Conservation (phyloP, 345 rosid genomes). For the Populus ilicifolia region DNA sequence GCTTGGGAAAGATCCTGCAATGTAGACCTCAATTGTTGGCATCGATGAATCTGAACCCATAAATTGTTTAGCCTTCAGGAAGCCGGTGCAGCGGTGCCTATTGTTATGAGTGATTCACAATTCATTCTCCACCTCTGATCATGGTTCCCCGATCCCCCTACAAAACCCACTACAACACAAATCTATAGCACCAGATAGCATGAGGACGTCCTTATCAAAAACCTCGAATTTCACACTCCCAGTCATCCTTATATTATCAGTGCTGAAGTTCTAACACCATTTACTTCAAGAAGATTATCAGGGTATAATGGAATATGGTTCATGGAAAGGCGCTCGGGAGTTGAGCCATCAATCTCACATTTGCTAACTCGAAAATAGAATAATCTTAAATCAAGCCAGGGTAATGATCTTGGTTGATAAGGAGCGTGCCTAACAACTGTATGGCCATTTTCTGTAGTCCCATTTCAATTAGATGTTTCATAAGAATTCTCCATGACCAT, state of each 20-base stretch:
- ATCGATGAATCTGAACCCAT: conserved; percentile 10
- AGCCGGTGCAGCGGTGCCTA: conserved; percentile 17
- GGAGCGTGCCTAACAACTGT: conserved; percentile 24
- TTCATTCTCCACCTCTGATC: conserved; percentile 24
- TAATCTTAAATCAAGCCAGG: conserved; percentile 29
- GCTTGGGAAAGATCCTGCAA: conserved; percentile 30
- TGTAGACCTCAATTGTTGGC: conserved; percentile 26
- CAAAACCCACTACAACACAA: conserved; percentile 9
- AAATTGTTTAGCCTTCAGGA: conserved; percentile 17
- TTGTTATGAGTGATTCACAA: conserved; percentile 16
- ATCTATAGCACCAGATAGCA: conserved; percentile 24
- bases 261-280: conserved; percentile 30
- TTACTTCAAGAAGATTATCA: conserved; percentile 28
- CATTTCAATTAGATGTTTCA: conserved; percentile 36
- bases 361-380: conserved; percentile 31
- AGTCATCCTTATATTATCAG: conserved; percentile 21
- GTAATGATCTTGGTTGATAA: conserved; percentile 31
- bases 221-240: conserved; percentile 26
- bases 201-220: conserved; percentile 16
- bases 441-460: conserved; percentile 34
- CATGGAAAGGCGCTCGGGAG: conserved; percentile 21
- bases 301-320: conserved; percentile 24
- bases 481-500: conserved; percentile 51
- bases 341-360: conserved; percentile 24
- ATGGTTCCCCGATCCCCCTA: conserved; percentile 16